Percentiles rank a stretch among this genome's conserved stretches.
Evolutionary conservation across 2,329 filamentous ascomycete species (phyloP).

Genomic region (Colletotrichum abscissum): DNA sequence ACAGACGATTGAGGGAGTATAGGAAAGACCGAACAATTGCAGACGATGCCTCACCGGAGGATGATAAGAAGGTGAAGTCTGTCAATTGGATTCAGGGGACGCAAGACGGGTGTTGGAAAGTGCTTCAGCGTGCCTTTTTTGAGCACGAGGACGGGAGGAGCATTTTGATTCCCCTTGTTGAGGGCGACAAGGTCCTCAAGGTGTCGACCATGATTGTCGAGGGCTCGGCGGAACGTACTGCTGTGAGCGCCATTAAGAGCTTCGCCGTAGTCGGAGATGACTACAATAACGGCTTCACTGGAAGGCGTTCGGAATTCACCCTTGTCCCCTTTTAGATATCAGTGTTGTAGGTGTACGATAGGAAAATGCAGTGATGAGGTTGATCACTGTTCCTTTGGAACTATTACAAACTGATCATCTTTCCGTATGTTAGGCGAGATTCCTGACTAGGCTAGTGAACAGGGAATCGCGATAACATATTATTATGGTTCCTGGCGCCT

Average conservation of each 20-base stretch:
- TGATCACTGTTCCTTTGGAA: neutral
- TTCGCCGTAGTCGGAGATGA: neutral
- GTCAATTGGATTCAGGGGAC: slow-evolving; percentile 14
- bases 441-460: too few species aligned
- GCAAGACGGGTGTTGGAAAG: neutral
- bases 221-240: slow-evolving; percentile 17
- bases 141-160: slow-evolving; percentile 7
- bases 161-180: slow-evolving; percentile 13
- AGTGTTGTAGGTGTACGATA: neutral
- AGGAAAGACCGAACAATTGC: neutral
- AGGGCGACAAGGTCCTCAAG: slow-evolving; percentile 7
- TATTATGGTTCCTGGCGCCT: neutral
- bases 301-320: too few species aligned
- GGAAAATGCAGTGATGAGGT: neutral
- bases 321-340: neutral
- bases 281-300: neutral
- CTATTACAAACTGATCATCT: too few species aligned
- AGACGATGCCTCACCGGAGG: neutral
- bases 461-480: neutral
- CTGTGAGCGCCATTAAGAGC: slow-evolving; percentile 7
- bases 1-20: neutral
- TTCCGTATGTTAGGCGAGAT: too few species aligned
- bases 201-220: slow-evolving; percentile 32
- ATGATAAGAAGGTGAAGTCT: neutral
- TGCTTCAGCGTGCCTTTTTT: neutral